These are phyloP conservation scores for Elaeagnus macrophylla DNA, from an alignment of 306 rosid species.

Conservation along the genomic window DNA sequence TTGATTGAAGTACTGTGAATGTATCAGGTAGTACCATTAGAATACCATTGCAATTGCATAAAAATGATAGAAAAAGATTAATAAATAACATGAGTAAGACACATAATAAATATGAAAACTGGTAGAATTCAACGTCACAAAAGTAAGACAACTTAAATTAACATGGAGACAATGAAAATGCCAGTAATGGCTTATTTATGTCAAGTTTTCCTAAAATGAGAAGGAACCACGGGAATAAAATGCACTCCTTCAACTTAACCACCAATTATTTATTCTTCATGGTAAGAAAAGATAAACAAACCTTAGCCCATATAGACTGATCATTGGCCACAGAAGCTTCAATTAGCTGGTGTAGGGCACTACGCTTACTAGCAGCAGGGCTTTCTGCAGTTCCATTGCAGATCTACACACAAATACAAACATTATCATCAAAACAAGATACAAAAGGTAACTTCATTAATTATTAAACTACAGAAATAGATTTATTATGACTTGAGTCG, in stretches of 20 bases:
- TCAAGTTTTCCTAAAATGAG: no score
- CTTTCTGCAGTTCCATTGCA: slow-evolving; percentile 62
- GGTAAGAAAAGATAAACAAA: slow-evolving; percentile 15
- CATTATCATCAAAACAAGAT: neutral
- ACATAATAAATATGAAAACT: no score
- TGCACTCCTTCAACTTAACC: no score
- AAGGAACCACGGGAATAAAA: no score
- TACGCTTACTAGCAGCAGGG: slow-evolving; percentile 45
- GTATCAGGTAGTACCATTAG: slow-evolving; percentile 24
- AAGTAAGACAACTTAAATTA: no score
- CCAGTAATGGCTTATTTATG: no score
- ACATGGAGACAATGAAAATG: no score
- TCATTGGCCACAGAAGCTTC: slow-evolving; percentile 73
- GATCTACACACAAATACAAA: slow-evolving; percentile 31
- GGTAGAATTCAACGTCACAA: no score
- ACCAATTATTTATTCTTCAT: no score
- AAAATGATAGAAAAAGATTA: neutral
- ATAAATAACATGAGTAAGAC: neutral
- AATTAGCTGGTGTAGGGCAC: slow-evolving; percentile 75
- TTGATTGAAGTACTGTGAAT: slow-evolving; percentile 92
- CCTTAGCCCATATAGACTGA: slow-evolving; percentile 78
- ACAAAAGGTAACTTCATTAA: neutral
- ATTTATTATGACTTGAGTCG: neutral
- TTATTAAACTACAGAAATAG: no score
- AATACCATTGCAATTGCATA: neutral